Percentiles rank a stretch among this genome's conserved stretches.
phyloP scores from a whole-genome alignment of 2,329 filamentous ascomycete genomes.

The Fusarium fracticaudum region DNA sequence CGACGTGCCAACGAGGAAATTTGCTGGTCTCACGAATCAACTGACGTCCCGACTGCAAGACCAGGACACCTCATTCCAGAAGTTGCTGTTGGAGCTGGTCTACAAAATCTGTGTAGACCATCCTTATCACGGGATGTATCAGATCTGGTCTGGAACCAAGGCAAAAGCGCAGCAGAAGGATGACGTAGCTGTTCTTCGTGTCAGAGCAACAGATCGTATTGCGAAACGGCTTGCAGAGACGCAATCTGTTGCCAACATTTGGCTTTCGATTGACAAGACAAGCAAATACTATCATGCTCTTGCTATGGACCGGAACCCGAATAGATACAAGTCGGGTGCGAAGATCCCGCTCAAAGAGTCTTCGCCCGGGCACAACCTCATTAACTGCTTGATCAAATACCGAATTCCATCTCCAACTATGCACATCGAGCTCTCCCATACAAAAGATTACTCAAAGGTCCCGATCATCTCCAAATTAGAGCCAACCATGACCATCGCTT shows the following conservation, averaged over 20 bases:
- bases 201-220: conserved; percentile 76
- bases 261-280: conserved; percentile 77
- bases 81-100: conserved; percentile 76
- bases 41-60: conserved; percentile 90
- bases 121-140: conserved; percentile 96
- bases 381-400: conserved; percentile 69
- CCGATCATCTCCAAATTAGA: conserved; percentile 80
- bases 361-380: conserved; percentile 68
- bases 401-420: conserved; percentile 89
- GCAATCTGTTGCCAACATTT: conserved; percentile 63
- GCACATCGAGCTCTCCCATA: conserved; percentile 77
- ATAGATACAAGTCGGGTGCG: conserved; percentile 73
- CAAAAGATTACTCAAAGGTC: conserved; percentile 79
- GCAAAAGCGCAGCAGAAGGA: conserved; percentile 77
- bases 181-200: conserved; percentile 76
- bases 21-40: conserved; percentile 94
- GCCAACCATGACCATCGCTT: conserved; percentile 83
- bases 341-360: conserved; percentile 74
- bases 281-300: conserved; percentile 73
- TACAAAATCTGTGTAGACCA: conserved; percentile 90
- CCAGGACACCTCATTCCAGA: conserved; percentile 77
- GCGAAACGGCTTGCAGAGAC: conserved; percentile 68
- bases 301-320: conserved; percentile 71
- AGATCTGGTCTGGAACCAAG: conserved; percentile 86
- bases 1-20: conserved; percentile 88